These are phyloP conservation scores for Dalbergia cultrata DNA, from an alignment of 306 rosid species.

Conservation along the genomic window DNA sequence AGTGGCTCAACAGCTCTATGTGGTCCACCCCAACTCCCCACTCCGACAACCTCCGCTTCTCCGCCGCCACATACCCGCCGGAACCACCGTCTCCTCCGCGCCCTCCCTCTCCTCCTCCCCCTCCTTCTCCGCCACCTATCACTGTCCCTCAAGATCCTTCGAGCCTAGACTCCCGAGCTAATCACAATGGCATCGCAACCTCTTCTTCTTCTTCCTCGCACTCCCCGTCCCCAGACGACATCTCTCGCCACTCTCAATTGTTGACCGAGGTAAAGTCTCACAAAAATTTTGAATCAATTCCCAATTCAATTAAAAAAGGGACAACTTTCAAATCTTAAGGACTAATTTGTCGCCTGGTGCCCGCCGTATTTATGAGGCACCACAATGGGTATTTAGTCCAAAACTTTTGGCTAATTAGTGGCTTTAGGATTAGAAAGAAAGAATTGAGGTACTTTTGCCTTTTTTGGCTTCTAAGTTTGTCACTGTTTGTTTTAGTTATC, in stretches of 20 bases:
- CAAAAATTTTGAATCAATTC: too few species aligned
- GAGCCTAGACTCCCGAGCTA: slow-evolving; percentile 49
- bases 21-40: slow-evolving; percentile 62
- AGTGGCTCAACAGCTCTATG: slow-evolving; percentile 95
- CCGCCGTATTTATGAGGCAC: too few species aligned
- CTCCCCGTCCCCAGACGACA: slow-evolving; percentile 63
- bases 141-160: slow-evolving; percentile 54
- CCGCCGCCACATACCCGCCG: slow-evolving; percentile 30
- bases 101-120: slow-evolving; percentile 54
- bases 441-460: too few species aligned
- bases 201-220: slow-evolving; percentile 34
- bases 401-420: too few species aligned
- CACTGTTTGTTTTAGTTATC: slow-evolving; percentile 52
- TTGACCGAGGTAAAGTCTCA: slow-evolving; percentile 67
- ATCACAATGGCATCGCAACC: slow-evolving; percentile 37
- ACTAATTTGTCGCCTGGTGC: too few species aligned
- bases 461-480: too few species aligned
- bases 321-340: too few species aligned
- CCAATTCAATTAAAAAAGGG: too few species aligned
- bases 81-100: slow-evolving; percentile 68
- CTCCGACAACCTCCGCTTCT: slow-evolving; percentile 62
- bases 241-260: slow-evolving; percentile 81
- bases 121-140: slow-evolving; percentile 43
- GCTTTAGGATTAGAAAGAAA: too few species aligned
- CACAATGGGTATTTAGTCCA: too few species aligned